phyloP scores from a whole-genome alignment of 306 rosid genomes.

The Prunus davidiana region DNA sequence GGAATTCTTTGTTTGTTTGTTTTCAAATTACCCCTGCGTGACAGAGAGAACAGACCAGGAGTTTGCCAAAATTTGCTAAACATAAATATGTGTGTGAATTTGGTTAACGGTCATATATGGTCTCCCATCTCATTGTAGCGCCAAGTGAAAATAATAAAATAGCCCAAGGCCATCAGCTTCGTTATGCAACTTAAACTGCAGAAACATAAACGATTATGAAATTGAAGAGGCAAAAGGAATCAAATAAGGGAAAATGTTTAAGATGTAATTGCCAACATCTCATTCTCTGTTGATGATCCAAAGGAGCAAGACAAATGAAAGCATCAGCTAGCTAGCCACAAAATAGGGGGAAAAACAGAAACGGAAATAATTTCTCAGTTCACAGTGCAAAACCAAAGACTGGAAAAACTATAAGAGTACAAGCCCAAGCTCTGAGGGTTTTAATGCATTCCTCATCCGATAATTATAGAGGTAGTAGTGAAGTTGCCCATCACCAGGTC shows the following conservation, averaged over 20 bases:
- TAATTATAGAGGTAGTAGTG: slow-evolving; percentile 63
- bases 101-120: no score
- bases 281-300: slow-evolving; percentile 12
- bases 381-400: slow-evolving; percentile 17
- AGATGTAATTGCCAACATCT: not conserved
- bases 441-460: slow-evolving; percentile 44
- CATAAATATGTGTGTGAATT: no score
- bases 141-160: no score
- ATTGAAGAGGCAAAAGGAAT: not conserved
- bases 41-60: no score
- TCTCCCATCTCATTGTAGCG: no score
- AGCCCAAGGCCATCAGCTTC: no score
- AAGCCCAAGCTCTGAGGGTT: slow-evolving; percentile 64
- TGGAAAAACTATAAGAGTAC: slow-evolving; percentile 52
- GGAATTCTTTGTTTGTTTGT: not conserved
- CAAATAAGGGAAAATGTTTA: not conserved
- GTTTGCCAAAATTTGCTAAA: no score
- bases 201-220: not conserved
- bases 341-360: not conserved
- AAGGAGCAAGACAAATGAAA: slow-evolving; percentile 24
- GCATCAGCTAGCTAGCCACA: slow-evolving; percentile 11
- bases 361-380: slow-evolving; percentile 2
- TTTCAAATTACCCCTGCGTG: not conserved
- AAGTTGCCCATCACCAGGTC: slow-evolving; percentile 69
- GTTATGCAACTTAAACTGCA: not conserved